These are phyloP conservation scores for Aspergillus awamori DNA, from an alignment of 2,329 filamentous ascomycete genomes.

Conservation along the genomic window DNA sequence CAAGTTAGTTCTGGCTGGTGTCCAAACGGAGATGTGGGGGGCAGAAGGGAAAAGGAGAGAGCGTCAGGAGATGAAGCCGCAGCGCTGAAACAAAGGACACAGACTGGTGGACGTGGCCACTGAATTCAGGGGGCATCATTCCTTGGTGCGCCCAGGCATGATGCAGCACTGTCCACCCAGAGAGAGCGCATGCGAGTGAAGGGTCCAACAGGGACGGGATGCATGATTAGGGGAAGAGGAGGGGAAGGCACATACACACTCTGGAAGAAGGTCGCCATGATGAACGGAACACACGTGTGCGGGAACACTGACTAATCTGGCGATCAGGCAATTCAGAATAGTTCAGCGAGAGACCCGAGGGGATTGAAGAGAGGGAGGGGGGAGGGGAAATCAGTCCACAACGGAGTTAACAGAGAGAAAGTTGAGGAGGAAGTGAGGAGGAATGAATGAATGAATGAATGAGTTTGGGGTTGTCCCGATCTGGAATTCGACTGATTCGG, in stretches of 20 bases:
- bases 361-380: conserved; percentile 4
- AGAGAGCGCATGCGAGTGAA: conserved; percentile 28
- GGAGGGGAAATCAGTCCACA: conserved; percentile 4
- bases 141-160: neutral
- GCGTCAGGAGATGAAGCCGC: conserved; percentile 4
- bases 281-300: conserved; percentile 13
- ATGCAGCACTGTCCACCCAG: neutral
- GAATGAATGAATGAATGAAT: conserved; percentile 12
- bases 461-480: neutral
- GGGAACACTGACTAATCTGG: neutral
- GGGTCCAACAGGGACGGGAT: conserved; percentile 25
- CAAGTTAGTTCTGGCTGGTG: conserved; percentile 25
- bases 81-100: conserved; percentile 8
- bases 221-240: conserved; percentile 13
- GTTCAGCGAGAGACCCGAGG: neutral
- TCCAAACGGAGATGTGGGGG: conserved; percentile 16
- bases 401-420: conserved; percentile 4
- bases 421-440: neutral
- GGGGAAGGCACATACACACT: conserved; percentile 49
- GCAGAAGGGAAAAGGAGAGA: conserved; percentile 13
- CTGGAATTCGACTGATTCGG: conserved; percentile 12
- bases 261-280: conserved; percentile 54
- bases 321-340: neutral
- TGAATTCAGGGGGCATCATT: conserved; percentile 6
- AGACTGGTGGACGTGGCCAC: neutral